These are phyloP conservation scores for Curvularia hawaiiensis DNA, from an alignment of 2,329 filamentous ascomycete genomes.

Conservation along the genomic window DNA sequence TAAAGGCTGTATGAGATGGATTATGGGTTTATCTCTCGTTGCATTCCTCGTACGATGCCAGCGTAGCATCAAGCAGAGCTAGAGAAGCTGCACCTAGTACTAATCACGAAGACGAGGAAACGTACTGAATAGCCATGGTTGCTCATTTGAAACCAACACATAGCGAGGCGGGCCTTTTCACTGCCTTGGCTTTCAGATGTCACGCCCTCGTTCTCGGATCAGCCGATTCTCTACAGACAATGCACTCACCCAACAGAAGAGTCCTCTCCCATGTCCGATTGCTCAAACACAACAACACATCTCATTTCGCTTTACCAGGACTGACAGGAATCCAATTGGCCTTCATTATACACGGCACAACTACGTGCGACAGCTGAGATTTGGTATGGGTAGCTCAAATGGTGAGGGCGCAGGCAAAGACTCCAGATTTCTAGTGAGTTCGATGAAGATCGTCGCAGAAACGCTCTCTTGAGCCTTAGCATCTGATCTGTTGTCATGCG, in stretches of 20 bases:
- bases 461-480: neutral
- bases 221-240: neutral
- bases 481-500: neutral
- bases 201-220: neutral
- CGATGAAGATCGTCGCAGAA: neutral
- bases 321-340: neutral
- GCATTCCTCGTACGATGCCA: neutral
- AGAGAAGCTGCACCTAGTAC: neutral
- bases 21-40: neutral
- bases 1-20: neutral
- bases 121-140: neutral
- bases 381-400: neutral
- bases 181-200: neutral
- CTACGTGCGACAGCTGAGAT: neutral
- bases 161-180: neutral
- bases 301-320: neutral
- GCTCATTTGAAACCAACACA: neutral
- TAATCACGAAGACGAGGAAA: neutral
- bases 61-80: neutral
- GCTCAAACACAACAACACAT: neutral
- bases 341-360: no score
- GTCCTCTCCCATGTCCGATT: neutral
- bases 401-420: no score
- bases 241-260: neutral
- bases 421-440: neutral